Evolutionary conservation across 176 grass and related monocot genomes (phyloP), one percentile per base, ranked within the genome.

Genomic region (Juncus effusus): DNA sequence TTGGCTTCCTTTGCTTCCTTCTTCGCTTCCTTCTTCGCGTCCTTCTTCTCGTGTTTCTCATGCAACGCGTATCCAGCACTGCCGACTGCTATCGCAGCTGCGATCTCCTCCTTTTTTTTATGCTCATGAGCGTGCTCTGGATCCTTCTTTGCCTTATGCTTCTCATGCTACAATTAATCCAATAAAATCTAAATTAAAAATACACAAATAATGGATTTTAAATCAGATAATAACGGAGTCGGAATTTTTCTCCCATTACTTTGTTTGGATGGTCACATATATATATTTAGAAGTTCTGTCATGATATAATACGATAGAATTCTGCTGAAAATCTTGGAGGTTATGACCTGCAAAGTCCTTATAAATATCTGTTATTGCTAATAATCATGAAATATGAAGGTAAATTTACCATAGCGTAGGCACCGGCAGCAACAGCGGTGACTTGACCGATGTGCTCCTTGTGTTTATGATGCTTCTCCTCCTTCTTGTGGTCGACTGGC

Each of bases 1-100:
- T 77, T 82, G 4, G 80, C 66, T 13, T 82, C 73, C 56, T 91
- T 91, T 74, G 83, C 87, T 74, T 87, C 70, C 35, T 91, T 28
- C 19, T 28, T 28, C 1, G 59, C 28, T n/a, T 72, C 52, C 16
- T 45, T 60, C 4, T 45, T 72, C 16, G 54, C 69, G 14, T 74
- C 51, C 15, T 74, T 74, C 70, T 59, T 59, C 39, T 44, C 51
- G 40, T 73, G 69, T 12, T 73, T 50, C 51, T 73, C 69, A 42
- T 73, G 38, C 8, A 73, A 2, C 4, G 69, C n/a, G n/a, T 59
- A 73, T 6, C 69, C 69, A 12, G 69, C 69, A 47, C 52, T 59
- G 10, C 54, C 69, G 8, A 73, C 7, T 16, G 69, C 69, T 9
- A 73, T 13, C 2, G 52, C 41, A 44, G 54, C 69, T 10, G 69